phyloP scores from a whole-genome alignment of 805 yeast genomes.

The Candida bentonensis region DNA sequence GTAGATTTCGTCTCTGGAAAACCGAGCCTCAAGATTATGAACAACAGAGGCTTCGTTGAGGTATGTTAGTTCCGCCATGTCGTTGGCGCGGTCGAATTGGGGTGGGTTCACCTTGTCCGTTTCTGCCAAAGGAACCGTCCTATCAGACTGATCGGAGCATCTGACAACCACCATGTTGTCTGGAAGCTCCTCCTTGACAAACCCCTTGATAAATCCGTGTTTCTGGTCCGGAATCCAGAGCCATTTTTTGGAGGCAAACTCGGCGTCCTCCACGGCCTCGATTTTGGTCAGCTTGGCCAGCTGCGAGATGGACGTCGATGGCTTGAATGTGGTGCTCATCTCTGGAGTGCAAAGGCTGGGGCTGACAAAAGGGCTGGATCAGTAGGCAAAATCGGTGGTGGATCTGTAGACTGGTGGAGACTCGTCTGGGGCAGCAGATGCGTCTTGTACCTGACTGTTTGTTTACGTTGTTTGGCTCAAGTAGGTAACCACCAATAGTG shows the following conservation, averaged over 20 bases:
- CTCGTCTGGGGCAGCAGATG: neutral
- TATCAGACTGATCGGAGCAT: conserved; percentile 11
- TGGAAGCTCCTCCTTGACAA: conserved; percentile 26
- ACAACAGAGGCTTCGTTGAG: conserved; percentile 94
- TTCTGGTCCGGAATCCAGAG: conserved; percentile 67
- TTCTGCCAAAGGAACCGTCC: conserved; percentile 25
- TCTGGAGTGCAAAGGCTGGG: neutral
- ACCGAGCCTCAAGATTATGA: conserved; percentile 65
- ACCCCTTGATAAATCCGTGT: conserved; percentile 46
- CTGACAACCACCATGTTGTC: conserved; percentile 23
- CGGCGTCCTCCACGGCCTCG: conserved; percentile 11
- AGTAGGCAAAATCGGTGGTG: neutral
- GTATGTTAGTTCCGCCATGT: conserved; percentile 91
- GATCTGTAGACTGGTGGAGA: neutral
- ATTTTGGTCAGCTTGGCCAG: neutral
- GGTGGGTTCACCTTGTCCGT: conserved; percentile 71
- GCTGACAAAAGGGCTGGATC: neutral
- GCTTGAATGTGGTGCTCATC: conserved; percentile 1
- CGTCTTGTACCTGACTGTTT: too few species aligned
- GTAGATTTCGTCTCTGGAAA: conserved; percentile 64
- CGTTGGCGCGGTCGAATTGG: conserved; percentile 79
- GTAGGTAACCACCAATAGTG: neutral
- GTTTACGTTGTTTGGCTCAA: too few species aligned
- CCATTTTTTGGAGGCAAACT: conserved; percentile 28
- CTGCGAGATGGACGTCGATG: conserved; percentile 4